Base-by-base conservation (phyloP, 495 filamentous ascomycete species). In the Xylaria intraflava region DNA sequence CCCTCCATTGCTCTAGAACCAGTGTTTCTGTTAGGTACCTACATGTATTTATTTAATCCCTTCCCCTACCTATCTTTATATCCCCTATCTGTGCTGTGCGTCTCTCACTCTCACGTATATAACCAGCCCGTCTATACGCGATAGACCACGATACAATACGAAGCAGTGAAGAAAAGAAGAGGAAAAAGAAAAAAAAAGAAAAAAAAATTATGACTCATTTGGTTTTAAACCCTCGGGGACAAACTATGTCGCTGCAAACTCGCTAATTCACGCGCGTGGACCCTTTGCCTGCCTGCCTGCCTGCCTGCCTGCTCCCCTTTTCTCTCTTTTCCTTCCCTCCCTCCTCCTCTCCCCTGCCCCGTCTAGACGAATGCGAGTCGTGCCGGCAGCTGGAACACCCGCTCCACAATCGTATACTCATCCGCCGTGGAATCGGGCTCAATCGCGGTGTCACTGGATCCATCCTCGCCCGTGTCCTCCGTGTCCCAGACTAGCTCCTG, bases 291-390 rank as follows among this genome's bases (percentile, higher is more conserved):
- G 20, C 38, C 17, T 5, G 14, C n/a, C 44, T 12, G 20, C 38
- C 17, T 5, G 14, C n/a, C 9, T 9, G 27, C 27, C 14, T 41
- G 41, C 42, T 53, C 36, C 31, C 50, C 46, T 38, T 41, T n/a
- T 53, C 6, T n/a, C 40, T 20, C 8, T 23, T 5, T 27, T 26
- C 22, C 10, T 39, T 20, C 27, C 14, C 50, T 30, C 42, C 46
- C 36, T 30, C 50, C 46, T 38, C 41, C 20, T 53, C 6, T n/a
- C 40, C n/a, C 8, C 16, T 5, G 16, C 17, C 22, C 10, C 30
- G 14, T 29, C 31, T 46, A 53, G 24, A 53, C 50, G 46, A 46
- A 53, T 11, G 20, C 11, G 14, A 53, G 2, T 33, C 36, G 30
- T 29, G 40, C 31, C 29, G 41, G 50, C 20, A 53, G n/a, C 40